Percentiles rank a stretch among this genome's conserved stretches.
Conservation (phyloP, 2,329 filamentous ascomycete species). For the Sclerotiophoma versabilis region DNA sequence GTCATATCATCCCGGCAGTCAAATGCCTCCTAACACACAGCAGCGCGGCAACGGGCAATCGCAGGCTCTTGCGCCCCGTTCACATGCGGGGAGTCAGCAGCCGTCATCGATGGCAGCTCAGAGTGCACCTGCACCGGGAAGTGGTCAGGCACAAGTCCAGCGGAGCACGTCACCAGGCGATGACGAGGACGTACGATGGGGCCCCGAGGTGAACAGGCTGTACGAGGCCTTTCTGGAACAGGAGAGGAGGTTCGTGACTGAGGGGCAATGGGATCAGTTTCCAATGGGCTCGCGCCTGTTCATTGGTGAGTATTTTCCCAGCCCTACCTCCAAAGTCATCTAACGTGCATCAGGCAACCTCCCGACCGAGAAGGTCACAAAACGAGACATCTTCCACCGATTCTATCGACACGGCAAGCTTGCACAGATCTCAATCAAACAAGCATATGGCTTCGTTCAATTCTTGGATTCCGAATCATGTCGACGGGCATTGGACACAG, state of each 20-base stretch:
- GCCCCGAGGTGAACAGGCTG: constrained; percentile 66
- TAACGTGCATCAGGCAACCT: constrained; percentile 72
- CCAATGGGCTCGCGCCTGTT: constrained; percentile 79
- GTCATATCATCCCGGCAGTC: constrained; percentile 58
- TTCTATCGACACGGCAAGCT: constrained; percentile 86
- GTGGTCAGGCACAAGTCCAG: constrained; percentile 33
- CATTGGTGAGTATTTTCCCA: constrained; percentile 67
- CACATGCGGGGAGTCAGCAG: constrained; percentile 29
- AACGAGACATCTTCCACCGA: constrained; percentile 89
- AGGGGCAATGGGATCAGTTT: constrained; percentile 83
- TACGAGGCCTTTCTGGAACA: constrained; percentile 78
- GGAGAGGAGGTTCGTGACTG: constrained; percentile 76
- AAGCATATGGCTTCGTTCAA: constrained; percentile 96
- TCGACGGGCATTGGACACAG: constrained; percentile 72
- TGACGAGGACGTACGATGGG: constrained; percentile 60
- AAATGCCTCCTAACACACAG: constrained; percentile 47
- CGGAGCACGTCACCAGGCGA: constrained; percentile 41
- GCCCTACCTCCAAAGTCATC: not conserved
- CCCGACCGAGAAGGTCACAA: constrained; percentile 90
- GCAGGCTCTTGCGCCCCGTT: too few species aligned
- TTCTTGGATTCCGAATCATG: constrained; percentile 82
- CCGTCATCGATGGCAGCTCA: constrained; percentile 30
- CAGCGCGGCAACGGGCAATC: constrained; percentile 31
- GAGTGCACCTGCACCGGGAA: constrained; percentile 38
- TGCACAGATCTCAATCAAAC: constrained; percentile 95